Percentiles rank a stretch among this genome's conserved stretches.
Evolutionary conservation across 768 basidiomycete genomes (phyloP).

Genomic region (Boletus tylopilopsis): DNA sequence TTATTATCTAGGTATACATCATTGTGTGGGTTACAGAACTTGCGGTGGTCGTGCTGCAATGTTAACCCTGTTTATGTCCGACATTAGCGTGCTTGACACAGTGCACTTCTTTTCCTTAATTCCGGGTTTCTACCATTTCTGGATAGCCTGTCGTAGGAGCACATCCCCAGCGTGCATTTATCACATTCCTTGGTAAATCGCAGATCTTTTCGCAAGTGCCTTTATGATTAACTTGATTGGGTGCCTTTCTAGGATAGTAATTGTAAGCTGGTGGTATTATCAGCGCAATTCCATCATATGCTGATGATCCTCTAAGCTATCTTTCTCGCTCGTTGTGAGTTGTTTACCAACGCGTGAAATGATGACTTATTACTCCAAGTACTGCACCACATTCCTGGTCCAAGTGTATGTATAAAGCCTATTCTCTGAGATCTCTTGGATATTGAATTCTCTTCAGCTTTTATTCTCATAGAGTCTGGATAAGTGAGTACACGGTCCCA

Average conservation of each 20-base stretch:
- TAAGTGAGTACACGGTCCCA: slow-evolving; percentile 10
- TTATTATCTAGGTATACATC: slow-evolving; percentile 3
- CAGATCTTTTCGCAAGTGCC: too few relatives aligned
- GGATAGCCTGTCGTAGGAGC: neutral
- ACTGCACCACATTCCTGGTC: slow-evolving; percentile 12
- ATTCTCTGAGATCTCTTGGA: neutral
- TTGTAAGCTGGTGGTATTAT: neutral
- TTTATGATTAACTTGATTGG: neutral
- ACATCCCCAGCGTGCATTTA: neutral
- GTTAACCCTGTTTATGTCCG: neutral
- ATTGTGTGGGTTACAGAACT: slow-evolving; percentile 1
- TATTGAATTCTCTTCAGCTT: slow-evolving; percentile 5
- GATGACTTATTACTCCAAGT: neutral
- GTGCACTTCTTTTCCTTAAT: neutral
- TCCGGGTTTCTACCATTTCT: neutral
- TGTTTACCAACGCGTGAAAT: neutral
- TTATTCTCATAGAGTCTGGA: slow-evolving; percentile 22
- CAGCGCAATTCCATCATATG: neutral
- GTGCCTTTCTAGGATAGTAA: neutral
- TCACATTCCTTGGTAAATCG: neutral
- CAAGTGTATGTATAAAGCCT: slow-evolving; percentile 13
- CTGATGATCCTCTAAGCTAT: neutral
- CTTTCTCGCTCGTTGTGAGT: slow-evolving; percentile 1
- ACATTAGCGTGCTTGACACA: slow-evolving; percentile 3
- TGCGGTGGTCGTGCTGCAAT: neutral